Conservation (phyloP, 345 rosid genomes). For the Eucalyptus tenuipes region DNA sequence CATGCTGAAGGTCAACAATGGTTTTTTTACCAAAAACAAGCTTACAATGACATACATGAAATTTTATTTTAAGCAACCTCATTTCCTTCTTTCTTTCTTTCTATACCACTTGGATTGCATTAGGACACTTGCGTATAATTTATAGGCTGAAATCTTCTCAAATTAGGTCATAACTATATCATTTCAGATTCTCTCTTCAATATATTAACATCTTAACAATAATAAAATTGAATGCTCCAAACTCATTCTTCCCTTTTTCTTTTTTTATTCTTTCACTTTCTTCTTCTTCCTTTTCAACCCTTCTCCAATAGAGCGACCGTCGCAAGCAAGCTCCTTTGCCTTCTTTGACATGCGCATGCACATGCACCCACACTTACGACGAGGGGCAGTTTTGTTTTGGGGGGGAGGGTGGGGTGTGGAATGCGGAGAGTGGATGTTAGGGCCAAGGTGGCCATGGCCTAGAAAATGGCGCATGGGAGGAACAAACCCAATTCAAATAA, state of each 20-base stretch:
- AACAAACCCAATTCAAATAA: neutral
- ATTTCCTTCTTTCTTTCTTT: neutral
- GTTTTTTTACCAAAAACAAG: neutral
- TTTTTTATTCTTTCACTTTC: neutral
- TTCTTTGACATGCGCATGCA: neutral
- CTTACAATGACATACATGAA: neutral
- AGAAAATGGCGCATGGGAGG: neutral
- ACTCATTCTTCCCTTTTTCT: neutral
- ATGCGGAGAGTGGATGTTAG: neutral
- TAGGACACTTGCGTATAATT: neutral
- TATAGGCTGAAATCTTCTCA: neutral
- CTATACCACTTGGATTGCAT: neutral
- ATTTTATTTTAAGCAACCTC: neutral
- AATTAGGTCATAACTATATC: neutral
- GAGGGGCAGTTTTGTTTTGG: fast-evolving
- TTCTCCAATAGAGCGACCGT: neutral
- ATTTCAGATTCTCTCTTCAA: neutral
- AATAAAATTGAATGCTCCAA: neutral
- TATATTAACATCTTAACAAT: neutral
- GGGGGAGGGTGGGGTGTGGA: fast-evolving
- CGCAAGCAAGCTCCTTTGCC: neutral
- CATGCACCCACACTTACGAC: too few relatives aligned
- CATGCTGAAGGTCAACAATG: neutral
- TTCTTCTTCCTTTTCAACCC: neutral
- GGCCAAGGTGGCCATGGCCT: neutral